Evolutionary conservation across 2,329 filamentous ascomycete genomes (phyloP).

Genomic region (Fusarium nanum): DNA sequence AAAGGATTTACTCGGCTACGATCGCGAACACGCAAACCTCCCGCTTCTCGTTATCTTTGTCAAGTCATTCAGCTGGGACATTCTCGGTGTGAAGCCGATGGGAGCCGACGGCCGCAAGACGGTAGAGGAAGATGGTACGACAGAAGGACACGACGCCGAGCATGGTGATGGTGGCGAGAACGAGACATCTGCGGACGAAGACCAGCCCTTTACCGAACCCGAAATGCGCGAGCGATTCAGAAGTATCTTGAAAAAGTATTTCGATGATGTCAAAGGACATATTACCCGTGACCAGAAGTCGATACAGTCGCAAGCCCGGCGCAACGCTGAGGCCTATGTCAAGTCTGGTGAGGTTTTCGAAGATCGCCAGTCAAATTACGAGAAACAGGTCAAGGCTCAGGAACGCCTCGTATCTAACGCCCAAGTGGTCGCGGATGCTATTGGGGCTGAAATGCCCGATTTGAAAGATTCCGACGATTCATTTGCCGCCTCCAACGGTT

Average conservation of each 20-base stretch:
- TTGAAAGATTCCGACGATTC: slow-evolving; percentile 83
- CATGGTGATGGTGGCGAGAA: slow-evolving; percentile 56
- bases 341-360: slow-evolving; percentile 99
- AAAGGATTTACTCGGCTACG: slow-evolving; percentile 93
- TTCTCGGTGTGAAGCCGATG: slow-evolving; percentile 80
- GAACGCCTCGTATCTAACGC: slow-evolving; percentile 92
- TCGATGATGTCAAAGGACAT: slow-evolving; percentile 92
- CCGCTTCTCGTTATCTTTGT: slow-evolving; percentile 94
- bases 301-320: slow-evolving; percentile 85
- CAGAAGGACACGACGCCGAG: slow-evolving; percentile 50
- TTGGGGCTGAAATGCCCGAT: slow-evolving; percentile 94
- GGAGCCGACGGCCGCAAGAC: slow-evolving; percentile 84
- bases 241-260: slow-evolving; percentile 86
- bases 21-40: slow-evolving; percentile 90
- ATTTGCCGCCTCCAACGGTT: slow-evolving; percentile 73
- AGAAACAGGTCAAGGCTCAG: slow-evolving; percentile 91
- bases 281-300: slow-evolving; percentile 92
- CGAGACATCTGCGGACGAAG: slow-evolving; percentile 58
- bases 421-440: slow-evolving; percentile 87
- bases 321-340: slow-evolving; percentile 97
- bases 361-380: slow-evolving; percentile 94
- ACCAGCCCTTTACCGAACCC: slow-evolving; percentile 78
- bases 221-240: slow-evolving; percentile 88
- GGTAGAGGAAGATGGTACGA: slow-evolving; percentile 83
- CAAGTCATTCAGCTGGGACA: slow-evolving; percentile 96